Evolutionary conservation across 1,139 yeast species (phyloP), one percentile per base, ranked within the genome.

Genomic region (Entelexis paramagnoliae): DNA sequence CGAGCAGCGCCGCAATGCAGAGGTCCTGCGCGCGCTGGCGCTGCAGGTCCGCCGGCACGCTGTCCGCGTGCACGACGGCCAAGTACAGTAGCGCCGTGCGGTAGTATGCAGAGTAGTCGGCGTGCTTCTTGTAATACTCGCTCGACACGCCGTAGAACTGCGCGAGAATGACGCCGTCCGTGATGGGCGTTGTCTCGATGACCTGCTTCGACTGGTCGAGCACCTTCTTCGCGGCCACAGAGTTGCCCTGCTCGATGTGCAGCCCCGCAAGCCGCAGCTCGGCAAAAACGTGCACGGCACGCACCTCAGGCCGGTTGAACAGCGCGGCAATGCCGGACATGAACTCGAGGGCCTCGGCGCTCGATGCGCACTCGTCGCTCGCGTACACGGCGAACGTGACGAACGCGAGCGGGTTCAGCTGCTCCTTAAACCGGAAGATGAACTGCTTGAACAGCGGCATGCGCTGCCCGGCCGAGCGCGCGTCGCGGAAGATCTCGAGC

Each of bases 1-100:
- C 98, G 60, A 91, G 73, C 57, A 91, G 72, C 0, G 97, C 98
- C 42, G 95, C 81, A 50, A 88, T 75, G 55, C 94, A 77, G 62
- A 91, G 75, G 60, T 91, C 95, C 63, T 81, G 80, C 26, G 96
- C 91, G 52, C 87, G 72, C 55, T 71, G 73, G 58, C 75, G 75
- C 59, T 70, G 76, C 52, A 80, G 82, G 43, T 75, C 68, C 22
- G 74, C 65, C 9, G 79, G 70, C 60, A 83, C 71, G 58, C 75
- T 79, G 53, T 60, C 61, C 16, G 68, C 75, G 57, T 79, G 78
- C 54, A 80, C 68, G 52, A 87, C 80, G 10, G 88, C 83, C 49
- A 83, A 67, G 61, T 76, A 81, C 50, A 81, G 65, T 59, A 83
- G 66, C 41, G 81, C 73, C 58, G 79, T 80, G 60, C 83, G 76